A percentile compares a stretch with the other conserved stretches of the same genome.
These are phyloP conservation scores for Neurospora sp. DNA, from an alignment of 495 filamentous ascomycete genomes.

Conservation along the genomic window DNA sequence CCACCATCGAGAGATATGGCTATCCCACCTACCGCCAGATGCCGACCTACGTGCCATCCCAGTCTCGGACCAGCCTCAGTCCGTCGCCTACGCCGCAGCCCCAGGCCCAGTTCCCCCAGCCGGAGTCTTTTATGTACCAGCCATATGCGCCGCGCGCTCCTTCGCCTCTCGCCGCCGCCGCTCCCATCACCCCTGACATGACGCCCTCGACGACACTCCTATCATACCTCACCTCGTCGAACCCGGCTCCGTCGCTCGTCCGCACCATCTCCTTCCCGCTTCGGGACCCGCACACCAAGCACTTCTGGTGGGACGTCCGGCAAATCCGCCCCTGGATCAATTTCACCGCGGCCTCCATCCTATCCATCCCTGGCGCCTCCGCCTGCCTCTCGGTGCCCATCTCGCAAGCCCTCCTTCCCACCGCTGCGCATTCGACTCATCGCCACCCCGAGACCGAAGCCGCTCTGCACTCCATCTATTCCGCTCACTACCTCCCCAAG, in stretches of 20 bases:
- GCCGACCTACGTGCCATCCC: constrained; percentile 52
- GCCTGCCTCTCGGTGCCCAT: constrained; percentile 66
- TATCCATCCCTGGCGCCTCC: constrained; percentile 60
- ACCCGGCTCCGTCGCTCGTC: constrained; percentile 71
- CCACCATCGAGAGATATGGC: constrained; percentile 55
- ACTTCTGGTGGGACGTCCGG: constrained; percentile 93
- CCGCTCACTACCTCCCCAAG: constrained; percentile 62
- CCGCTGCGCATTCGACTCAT: constrained; percentile 35
- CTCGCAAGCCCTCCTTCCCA: constrained; percentile 51
- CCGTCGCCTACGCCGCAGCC: constrained; percentile 19
- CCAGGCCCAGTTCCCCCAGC: constrained; percentile 24
- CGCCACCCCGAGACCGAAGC: constrained; percentile 65
- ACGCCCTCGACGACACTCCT: constrained; percentile 60
- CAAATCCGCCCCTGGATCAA: constrained; percentile 73
- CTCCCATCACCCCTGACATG: constrained; percentile 27
- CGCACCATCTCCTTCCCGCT: constrained; percentile 64
- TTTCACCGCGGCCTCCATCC: constrained; percentile 65
- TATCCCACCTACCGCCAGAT: constrained; percentile 76
- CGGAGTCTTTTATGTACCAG: constrained; percentile 37
- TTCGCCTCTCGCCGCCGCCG: constrained; percentile 38
- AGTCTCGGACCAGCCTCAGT: constrained; percentile 21
- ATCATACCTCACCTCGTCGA: constrained; percentile 66
- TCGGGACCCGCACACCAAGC: constrained; percentile 59
- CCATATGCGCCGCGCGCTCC: constrained; percentile 34
- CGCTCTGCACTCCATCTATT: constrained; percentile 58